Conservation (phyloP, 2,329 filamentous ascomycete species). For the Cytospora mali region DNA sequence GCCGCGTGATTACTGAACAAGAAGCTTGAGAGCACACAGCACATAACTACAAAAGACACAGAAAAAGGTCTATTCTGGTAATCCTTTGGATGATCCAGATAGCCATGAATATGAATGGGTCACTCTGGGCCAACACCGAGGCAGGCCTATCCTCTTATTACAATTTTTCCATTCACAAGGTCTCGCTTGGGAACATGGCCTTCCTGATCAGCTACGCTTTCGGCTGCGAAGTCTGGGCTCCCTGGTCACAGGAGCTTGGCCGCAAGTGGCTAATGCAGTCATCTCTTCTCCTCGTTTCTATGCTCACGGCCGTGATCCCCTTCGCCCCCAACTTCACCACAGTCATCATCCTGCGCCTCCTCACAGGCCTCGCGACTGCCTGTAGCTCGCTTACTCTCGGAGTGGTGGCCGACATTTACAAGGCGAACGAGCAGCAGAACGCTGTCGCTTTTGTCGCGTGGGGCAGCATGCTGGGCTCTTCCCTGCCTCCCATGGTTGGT, state of each 20-base stretch:
- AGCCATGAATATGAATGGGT: conserved; percentile 61
- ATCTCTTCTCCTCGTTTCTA: conserved; percentile 54
- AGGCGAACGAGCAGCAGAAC: conserved; percentile 58
- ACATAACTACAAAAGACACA: neutral
- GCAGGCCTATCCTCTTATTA: conserved; percentile 47
- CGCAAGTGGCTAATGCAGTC: conserved; percentile 53
- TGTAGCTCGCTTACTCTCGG: conserved; percentile 67
- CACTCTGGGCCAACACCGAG: conserved; percentile 54
- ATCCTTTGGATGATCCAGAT: conserved; percentile 42
- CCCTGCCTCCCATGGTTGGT: conserved; percentile 58
- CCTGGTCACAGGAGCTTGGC: conserved; percentile 58
- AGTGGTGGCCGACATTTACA: conserved; percentile 66
- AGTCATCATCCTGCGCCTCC: conserved; percentile 46
- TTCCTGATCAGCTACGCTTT: conserved; percentile 57
- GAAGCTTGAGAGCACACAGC: conserved; percentile 6
- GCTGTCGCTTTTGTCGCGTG: conserved; percentile 59
- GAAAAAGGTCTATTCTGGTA: neutral
- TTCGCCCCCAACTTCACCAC: conserved; percentile 44
- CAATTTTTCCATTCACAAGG: conserved; percentile 47
- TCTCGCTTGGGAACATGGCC: conserved; percentile 49
- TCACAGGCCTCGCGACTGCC: conserved; percentile 61
- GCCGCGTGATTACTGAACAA: conserved; percentile 5
- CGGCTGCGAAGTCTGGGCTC: conserved; percentile 55
- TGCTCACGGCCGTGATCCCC: conserved; percentile 52
- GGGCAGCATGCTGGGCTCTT: conserved; percentile 50